Percentiles rank a stretch among this genome's conserved stretches.
phyloP scores from a whole-genome alignment of 108 stramenopile genomes.

The Mediolabrus comicus region DNA sequence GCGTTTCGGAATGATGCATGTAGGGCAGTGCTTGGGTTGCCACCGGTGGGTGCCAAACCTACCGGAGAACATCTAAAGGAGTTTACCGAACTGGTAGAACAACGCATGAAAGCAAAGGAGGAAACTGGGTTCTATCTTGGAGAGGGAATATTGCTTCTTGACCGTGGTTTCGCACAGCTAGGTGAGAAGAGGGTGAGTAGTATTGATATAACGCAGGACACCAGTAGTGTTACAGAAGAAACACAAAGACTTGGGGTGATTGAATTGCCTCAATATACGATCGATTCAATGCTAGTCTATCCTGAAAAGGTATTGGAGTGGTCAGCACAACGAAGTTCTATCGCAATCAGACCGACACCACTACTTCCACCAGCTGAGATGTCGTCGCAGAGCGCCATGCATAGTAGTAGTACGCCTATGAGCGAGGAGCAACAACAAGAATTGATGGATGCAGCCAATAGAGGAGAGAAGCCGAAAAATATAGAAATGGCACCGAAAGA shows the following conservation, averaged over 20 bases:
- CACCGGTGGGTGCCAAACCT: conserved; percentile 54
- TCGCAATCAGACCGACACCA: neutral
- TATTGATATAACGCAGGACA: conserved; percentile 6
- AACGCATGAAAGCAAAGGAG: conserved; percentile 40
- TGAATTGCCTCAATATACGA: neutral
- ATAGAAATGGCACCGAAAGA: conserved; percentile 41
- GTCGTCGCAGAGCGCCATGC: conserved; percentile 14
- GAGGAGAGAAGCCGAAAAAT: conserved; percentile 41
- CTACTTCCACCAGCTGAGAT: conserved; percentile 24
- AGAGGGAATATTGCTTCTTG: conserved; percentile 41
- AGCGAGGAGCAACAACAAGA: conserved; percentile 15
- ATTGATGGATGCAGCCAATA: conserved; percentile 78
- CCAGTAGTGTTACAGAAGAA: neutral
- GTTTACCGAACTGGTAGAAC: conserved; percentile 61
- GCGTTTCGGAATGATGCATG: conserved; percentile 68
- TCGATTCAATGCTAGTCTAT: conserved; percentile 11
- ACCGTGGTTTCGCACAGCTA: conserved; percentile 56
- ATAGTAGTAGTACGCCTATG: neutral
- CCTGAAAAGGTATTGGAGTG: conserved; percentile 19
- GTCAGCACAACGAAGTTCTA: neutral
- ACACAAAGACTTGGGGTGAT: neutral
- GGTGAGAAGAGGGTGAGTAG: conserved; percentile 40
- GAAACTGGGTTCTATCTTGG: conserved; percentile 28
- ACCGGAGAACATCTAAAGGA: conserved; percentile 66
- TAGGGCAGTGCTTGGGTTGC: conserved; percentile 60